Base-by-base conservation (phyloP, 1,284 basidiomycete genomes). In the Cryptococcus sp. region DNA sequence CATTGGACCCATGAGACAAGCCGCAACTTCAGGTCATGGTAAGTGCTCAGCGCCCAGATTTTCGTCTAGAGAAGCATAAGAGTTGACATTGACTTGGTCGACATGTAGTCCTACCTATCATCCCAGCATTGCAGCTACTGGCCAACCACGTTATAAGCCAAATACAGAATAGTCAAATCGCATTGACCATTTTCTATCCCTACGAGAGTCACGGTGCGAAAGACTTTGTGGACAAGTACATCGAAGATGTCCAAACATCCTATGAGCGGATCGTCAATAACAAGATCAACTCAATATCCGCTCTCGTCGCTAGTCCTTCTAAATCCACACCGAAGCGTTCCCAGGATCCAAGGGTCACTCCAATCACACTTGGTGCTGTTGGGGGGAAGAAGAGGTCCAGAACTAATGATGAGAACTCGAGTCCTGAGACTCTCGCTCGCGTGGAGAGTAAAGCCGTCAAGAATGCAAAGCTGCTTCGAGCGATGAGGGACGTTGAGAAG, bases 391-490 rank as follows among this genome's bases (percentile, higher is more conserved):
- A 55, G 40, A 29, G 55, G 16, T 17, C 44, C 22, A 26, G 50
- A 16, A 44, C 26, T 16, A 19, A 54, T 39, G 22, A 38, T 20
- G 34, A 54, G 40, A 45, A 58, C 29, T 34, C 29, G 8, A 34
- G 29, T 34, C 29, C 29, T 10, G 29, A 34, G 8, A 34, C 29
- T 10, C 29, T 34, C 29, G 3, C 29, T 4, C 29, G 29, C 8
- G 29, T 58, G 16, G 68, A 66, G 39, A 62, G 50, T 49, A 73
- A 72, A 57, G 59, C 62, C 8, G 49, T 53, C 1, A 73, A 73
- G 62, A 70, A 62, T 46, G 64, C 63, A 1, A 64, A 62, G 52
- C 41, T 74, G 44, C 53, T 69, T 22, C 61, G 53, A 25, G 64
- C 61, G 4, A 54, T 73, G 25, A 53, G 52, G 22, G 62, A 62